These are phyloP conservation scores for Euclidium syriacum DNA, from an alignment of 345 rosid genomes.

Conservation along the genomic window DNA sequence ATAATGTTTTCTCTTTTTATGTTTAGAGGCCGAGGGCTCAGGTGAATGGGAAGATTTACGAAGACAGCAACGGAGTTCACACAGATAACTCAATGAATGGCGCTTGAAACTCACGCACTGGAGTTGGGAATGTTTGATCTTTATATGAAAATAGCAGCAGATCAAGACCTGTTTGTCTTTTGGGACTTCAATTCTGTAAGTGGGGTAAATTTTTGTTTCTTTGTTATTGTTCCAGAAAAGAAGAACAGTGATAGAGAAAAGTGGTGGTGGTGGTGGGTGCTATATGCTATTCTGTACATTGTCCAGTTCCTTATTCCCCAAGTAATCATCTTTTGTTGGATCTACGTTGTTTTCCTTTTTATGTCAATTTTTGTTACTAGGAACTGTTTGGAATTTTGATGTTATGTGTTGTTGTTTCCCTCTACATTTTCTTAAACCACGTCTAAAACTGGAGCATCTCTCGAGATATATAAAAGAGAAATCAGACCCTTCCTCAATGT, in stretches of 20 bases:
- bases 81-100: constrained; percentile 65
- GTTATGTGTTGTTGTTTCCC: neutral
- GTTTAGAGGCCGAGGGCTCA: constrained; percentile 74
- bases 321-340: constrained; percentile 21
- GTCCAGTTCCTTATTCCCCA: constrained; percentile 18
- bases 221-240: constrained; percentile 14
- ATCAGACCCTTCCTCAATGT: too few species aligned
- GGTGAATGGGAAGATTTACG: constrained; percentile 71
- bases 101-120: constrained; percentile 34
- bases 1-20: neutral
- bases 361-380: constrained; percentile 7
- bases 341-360: neutral
- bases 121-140: neutral
- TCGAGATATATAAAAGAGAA: too few species aligned
- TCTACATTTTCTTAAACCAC: too few species aligned
- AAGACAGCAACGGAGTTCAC: constrained; percentile 57
- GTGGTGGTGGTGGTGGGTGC: neutral
- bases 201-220: constrained; percentile 17
- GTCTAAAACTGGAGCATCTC: too few species aligned
- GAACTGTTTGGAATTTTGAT: neutral
- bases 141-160: neutral
- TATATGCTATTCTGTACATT: constrained; percentile 24
- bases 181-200: constrained; percentile 4
- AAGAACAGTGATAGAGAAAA: neutral
- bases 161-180: constrained; percentile 3